These are phyloP conservation scores for Diaporthe citri DNA, from an alignment of 2,329 filamentous ascomycete genomes.

Conservation along the genomic window DNA sequence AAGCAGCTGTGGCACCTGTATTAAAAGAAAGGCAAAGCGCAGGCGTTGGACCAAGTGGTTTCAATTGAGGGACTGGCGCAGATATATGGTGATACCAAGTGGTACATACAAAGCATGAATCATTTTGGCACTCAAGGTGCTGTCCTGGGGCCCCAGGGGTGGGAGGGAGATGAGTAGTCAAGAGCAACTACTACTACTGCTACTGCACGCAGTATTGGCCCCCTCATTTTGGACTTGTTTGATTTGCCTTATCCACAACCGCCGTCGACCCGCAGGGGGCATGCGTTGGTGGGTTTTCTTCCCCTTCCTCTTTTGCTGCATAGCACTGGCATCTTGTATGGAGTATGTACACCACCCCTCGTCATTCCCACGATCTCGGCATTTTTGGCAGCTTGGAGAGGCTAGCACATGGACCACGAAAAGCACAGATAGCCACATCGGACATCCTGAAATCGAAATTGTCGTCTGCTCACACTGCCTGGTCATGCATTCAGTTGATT, in stretches of 20 bases:
- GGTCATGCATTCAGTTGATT: not conserved
- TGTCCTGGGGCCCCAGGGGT: not conserved
- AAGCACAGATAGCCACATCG: slow-evolving; percentile 24
- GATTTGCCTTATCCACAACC: not conserved
- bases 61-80: slow-evolving; percentile 28
- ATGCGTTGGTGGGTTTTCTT: not conserved
- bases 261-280: not conserved
- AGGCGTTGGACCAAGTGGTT: slow-evolving; percentile 39
- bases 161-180: not conserved
- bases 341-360: slow-evolving; percentile 25
- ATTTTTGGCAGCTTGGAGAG: slow-evolving; percentile 16
- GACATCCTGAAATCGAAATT: slow-evolving; percentile 6
- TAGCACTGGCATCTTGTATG: slow-evolving; percentile 38
- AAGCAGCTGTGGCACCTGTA: slow-evolving; percentile 22
- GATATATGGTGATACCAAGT: slow-evolving; percentile 35
- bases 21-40: slow-evolving; percentile 16
- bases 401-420: slow-evolving; percentile 9
- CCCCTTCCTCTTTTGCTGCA: slow-evolving; percentile 33
- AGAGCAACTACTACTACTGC: slow-evolving; percentile 2
- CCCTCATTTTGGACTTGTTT: not conserved
- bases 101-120: slow-evolving; percentile 34
- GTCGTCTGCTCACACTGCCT: not conserved
- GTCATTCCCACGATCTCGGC: slow-evolving; percentile 7
- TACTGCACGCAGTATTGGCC: not conserved
- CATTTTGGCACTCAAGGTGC: slow-evolving; percentile 7